These are phyloP conservation scores for Aspergillus pseudoviridinutans DNA, from an alignment of 2,329 filamentous ascomycete species.

Conservation along the genomic window DNA sequence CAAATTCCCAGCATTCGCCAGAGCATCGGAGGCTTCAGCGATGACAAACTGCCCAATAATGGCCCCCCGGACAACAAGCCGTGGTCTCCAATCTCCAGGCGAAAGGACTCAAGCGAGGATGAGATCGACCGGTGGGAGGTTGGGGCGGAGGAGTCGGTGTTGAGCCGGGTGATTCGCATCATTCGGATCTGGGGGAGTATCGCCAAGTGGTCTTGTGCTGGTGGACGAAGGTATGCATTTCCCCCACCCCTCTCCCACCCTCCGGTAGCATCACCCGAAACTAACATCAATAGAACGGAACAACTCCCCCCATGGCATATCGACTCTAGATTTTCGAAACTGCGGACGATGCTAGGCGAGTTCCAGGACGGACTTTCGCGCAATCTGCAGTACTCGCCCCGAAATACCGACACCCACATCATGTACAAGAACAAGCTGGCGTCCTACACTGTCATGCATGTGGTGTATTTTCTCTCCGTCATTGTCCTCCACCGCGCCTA, in stretches of 20 bases:
- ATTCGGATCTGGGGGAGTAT: constrained; percentile 55
- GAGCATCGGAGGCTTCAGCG: constrained; percentile 33
- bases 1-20: constrained; percentile 42
- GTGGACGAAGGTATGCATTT: constrained; percentile 47
- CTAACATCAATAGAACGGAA: constrained; percentile 36
- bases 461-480: constrained; percentile 51
- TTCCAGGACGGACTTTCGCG: constrained; percentile 51
- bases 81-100: constrained; percentile 38
- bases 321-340: constrained; percentile 46
- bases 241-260: background rate
- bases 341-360: constrained; percentile 44
- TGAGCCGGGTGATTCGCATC: constrained; percentile 53
- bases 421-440: constrained; percentile 48
- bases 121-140: constrained; percentile 51
- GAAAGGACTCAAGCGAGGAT: constrained; percentile 38
- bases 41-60: constrained; percentile 36
- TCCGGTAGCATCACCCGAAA: background rate
- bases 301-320: constrained; percentile 52
- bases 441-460: constrained; percentile 54
- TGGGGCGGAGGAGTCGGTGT: constrained; percentile 50
- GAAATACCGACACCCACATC: constrained; percentile 54
- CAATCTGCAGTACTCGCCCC: constrained; percentile 48
- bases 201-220: constrained; percentile 52
- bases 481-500: constrained; percentile 55
- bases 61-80: constrained; percentile 31